phyloP scores from a whole-genome alignment of 805 yeast species.

The Ogataea polymorpha region DNA sequence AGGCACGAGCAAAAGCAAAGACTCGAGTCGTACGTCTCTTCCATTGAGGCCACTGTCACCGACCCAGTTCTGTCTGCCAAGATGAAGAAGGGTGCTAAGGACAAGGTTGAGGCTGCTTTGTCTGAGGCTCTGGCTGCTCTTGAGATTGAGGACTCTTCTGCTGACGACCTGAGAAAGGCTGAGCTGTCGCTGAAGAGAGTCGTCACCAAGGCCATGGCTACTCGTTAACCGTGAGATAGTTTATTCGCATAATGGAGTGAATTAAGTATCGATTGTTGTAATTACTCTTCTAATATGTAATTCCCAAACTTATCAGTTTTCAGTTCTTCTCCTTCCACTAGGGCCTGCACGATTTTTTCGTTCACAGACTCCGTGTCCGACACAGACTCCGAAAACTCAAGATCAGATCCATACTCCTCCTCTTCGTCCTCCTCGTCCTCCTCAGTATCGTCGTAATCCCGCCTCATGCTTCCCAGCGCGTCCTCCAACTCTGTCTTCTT shows the following conservation, averaged over 20 bases:
- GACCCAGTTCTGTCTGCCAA: conserved; percentile 98
- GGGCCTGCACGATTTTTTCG: conserved; percentile 64
- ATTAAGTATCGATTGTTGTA: conserved; percentile 7
- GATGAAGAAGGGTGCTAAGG: conserved; percentile 95
- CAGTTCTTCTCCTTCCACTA: conserved; percentile 61
- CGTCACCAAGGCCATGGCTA: conserved; percentile 98
- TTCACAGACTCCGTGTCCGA: conserved; percentile 34
- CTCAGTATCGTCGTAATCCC: conserved; percentile 32
- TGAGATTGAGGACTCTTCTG: conserved; percentile 92
- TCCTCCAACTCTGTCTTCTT: conserved; percentile 60
- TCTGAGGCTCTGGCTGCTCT: conserved; percentile 98
- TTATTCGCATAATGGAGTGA: conserved; percentile 18
- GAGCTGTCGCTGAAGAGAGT: conserved; percentile 99
- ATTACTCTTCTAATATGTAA: conserved; percentile 56
- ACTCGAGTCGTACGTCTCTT: conserved; percentile 96
- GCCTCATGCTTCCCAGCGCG: conserved; percentile 69
- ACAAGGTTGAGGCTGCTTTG: conserved; percentile 95
- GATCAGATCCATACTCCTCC: conserved; percentile 35
- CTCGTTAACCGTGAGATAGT: conserved; percentile 63
- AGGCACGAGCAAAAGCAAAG: conserved; percentile 99
- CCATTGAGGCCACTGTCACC: conserved; percentile 92
- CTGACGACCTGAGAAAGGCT: conserved; percentile 98
- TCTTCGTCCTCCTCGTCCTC: conserved; percentile 36
- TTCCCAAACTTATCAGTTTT: conserved; percentile 83
- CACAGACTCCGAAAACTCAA: conserved; percentile 35